Conservation (phyloP, 495 filamentous ascomycete genomes). For the Lasiosphaeria ovina region DNA sequence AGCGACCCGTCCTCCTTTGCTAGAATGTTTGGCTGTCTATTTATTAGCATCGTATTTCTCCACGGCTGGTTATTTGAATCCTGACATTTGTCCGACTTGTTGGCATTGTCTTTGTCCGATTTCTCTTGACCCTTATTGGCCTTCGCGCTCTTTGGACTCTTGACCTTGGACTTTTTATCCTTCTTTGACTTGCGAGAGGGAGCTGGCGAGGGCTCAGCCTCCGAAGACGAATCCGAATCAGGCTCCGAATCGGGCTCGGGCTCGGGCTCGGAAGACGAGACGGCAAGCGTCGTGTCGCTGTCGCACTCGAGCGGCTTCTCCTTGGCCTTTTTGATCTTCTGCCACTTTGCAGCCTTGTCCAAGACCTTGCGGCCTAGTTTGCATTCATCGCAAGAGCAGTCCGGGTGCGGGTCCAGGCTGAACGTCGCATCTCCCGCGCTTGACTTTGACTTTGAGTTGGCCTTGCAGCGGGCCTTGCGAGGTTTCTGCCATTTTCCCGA, state of each 20-base stretch:
- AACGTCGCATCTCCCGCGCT: background rate
- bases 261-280: slow-evolving; percentile 4
- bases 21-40: slow-evolving; percentile 2
- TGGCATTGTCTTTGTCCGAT: background rate
- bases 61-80: background rate
- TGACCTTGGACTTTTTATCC: slow-evolving; percentile 5
- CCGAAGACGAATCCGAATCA: background rate
- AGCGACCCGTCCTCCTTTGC: background rate
- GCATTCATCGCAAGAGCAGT: background rate
- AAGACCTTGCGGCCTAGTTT: background rate
- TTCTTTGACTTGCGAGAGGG: background rate
- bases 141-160: background rate
- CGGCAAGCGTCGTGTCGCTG: background rate
- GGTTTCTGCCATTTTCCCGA: background rate
- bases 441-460: background rate
- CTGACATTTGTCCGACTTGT: background rate
- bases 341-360: background rate
- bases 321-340: background rate
- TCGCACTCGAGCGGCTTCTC: background rate
- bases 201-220: background rate
- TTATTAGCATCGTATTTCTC: background rate
- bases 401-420: background rate
- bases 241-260: slow-evolving; percentile 1
- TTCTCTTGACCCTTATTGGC: slow-evolving; percentile 8
- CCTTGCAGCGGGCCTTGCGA: background rate